These are phyloP conservation scores for Sanghuangporus baumii DNA, from an alignment of 1,284 basidiomycete species.

Conservation along the genomic window DNA sequence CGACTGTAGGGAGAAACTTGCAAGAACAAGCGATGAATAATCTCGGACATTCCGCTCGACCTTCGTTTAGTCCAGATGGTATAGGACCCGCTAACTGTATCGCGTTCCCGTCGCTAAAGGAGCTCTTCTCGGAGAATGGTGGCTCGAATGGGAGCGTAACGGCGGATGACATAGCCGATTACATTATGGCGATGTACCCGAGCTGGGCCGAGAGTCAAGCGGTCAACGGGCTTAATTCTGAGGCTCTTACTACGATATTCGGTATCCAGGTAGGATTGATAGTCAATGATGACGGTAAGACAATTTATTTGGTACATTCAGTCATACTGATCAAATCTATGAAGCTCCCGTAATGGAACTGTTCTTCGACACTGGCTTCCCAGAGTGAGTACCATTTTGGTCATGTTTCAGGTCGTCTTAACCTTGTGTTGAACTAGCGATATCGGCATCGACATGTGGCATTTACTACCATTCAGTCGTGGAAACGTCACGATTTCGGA, in stretches of 20 bases:
- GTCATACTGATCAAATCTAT: background rate
- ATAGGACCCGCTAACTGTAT: constrained; percentile 39
- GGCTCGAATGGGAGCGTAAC: constrained; percentile 13
- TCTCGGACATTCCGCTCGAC: constrained; percentile 29
- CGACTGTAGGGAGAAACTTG: constrained; percentile 41
- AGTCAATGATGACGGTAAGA: constrained; percentile 38
- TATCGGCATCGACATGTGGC: constrained; percentile 46
- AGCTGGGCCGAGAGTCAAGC: constrained; percentile 40
- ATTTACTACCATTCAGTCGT: constrained; percentile 48
- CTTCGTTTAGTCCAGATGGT: constrained; percentile 30
- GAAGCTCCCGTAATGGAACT: constrained; percentile 41
- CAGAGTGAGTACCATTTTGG: constrained; percentile 1
- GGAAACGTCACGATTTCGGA: constrained; percentile 43
- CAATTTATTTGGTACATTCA: background rate
- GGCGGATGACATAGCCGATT: constrained; percentile 23
- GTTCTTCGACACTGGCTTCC: constrained; percentile 26
- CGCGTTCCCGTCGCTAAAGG: constrained; percentile 41
- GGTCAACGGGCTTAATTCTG: constrained; percentile 30
- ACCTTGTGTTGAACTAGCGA: constrained; percentile 24
- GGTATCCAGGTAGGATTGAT: constrained; percentile 39
- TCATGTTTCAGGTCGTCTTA: background rate
- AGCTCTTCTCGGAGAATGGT: constrained; percentile 37
- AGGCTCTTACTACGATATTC: constrained; percentile 37
- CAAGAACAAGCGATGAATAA: constrained; percentile 43
- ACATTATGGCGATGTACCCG: constrained; percentile 29